phyloP scores from a whole-genome alignment of 768 basidiomycete species.

The Termitomyces bulborhizus region DNA sequence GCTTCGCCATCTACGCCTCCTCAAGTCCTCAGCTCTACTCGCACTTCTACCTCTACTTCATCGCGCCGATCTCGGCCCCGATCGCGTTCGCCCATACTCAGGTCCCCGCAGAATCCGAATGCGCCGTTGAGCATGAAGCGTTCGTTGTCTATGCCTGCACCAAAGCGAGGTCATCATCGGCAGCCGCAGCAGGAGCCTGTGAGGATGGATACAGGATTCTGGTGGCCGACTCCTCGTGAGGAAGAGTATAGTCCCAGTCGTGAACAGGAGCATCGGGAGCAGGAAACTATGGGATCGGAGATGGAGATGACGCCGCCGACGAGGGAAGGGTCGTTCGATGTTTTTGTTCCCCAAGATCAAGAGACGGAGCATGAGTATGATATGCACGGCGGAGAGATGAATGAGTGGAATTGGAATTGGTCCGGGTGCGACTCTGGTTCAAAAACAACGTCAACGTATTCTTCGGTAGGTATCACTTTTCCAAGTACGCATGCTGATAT shows the following conservation, averaged over 20 bases:
- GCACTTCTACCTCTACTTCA: not conserved
- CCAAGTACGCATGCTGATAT: not conserved
- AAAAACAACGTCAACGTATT: not conserved
- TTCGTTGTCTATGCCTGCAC: not conserved
- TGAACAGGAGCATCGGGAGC: not conserved
- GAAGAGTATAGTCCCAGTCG: not conserved
- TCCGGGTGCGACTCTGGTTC: not conserved
- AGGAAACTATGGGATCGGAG: not conserved
- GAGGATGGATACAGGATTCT: not conserved
- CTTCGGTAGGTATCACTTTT: not conserved
- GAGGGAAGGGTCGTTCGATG: constrained; percentile 12
- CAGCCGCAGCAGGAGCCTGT: not conserved
- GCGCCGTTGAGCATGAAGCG: not conserved
- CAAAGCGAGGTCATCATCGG: not conserved
- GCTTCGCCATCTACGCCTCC: not conserved
- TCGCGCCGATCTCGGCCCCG: not conserved
- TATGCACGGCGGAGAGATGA: not conserved
- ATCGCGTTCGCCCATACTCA: not conserved
- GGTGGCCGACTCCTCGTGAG: not conserved
- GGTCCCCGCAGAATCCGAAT: not conserved
- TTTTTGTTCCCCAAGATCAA: not conserved
- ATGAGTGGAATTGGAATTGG: not conserved
- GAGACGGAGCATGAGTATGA: not conserved
- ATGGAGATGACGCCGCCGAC: constrained; percentile 3
- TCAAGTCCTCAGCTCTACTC: not conserved